Conservation (phyloP, 305 asterid genomes). For the Galium porrigens region DNA sequence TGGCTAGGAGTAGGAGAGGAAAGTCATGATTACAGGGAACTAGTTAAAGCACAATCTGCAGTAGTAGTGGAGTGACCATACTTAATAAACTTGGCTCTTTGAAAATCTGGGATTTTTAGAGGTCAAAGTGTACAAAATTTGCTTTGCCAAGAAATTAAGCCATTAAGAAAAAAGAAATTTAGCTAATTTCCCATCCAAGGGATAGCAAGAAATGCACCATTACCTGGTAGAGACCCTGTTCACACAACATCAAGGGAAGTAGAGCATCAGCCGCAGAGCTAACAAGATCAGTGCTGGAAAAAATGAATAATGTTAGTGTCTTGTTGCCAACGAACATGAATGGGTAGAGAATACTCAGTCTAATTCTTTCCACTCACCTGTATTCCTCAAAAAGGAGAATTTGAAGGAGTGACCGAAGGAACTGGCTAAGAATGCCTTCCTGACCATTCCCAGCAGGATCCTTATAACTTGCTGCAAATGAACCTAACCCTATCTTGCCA, state of each 20-base stretch:
- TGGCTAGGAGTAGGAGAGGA: background rate
- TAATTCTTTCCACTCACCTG: conserved; percentile 36
- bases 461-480: conserved; percentile 49
- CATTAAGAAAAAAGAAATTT: background rate
- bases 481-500: conserved; percentile 76
- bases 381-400: conserved; percentile 81
- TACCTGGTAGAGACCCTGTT: conserved; percentile 85
- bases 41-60: background rate
- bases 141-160: background rate
- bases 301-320: conserved; percentile 14
- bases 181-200: background rate
- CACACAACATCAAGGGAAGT: conserved; percentile 73
- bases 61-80: background rate
- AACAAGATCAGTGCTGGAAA: conserved; percentile 69
- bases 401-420: conserved; percentile 63
- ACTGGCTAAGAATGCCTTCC: conserved; percentile 67
- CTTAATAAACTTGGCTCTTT: background rate
- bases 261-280: conserved; percentile 89
- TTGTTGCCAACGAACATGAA: background rate
- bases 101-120: too few species aligned
- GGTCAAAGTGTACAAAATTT: background rate
- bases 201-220: background rate
- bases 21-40: background rate
- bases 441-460: conserved; percentile 50
- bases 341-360: background rate